Base-by-base conservation (phyloP, 768 basidiomycete species). In the Pleurotus pulmonarius region DNA sequence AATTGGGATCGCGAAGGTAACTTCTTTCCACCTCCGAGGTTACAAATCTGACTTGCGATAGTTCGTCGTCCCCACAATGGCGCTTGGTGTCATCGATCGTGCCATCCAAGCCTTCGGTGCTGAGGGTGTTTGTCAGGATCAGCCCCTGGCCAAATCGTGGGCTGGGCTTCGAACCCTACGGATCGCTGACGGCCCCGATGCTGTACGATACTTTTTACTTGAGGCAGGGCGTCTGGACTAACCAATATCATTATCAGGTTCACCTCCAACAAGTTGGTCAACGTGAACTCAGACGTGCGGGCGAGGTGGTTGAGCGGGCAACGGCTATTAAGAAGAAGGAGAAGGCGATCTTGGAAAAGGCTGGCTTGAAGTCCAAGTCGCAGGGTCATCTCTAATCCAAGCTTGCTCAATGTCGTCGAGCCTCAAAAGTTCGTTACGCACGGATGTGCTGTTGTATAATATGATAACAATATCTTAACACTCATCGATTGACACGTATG, bases 231-330 rank as follows among this genome's bases (percentile, higher is more conserved):
- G 26, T 8, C 49, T 13, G 16, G 9, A 15, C 44, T 43, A 41
- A 70, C 41, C 58, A 16, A 52, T 3, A 52, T 51, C 47, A 15
- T 20, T 24, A 11, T 39, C 55, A 92, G 81, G 92, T 97, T 2
- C 95, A 98, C 72, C 88, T 97, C 51, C 93, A 95, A 69, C 95
- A 98, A 73, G 90, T 98, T 44, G 96, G 95, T 7, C 88, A 88
- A 65, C 77, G 86, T 45, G 96, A 98, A 72, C 76, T 98, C 61
- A 89, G 82, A 73, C 85, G 92, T 22, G 92, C 86, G 1, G 81
- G 82, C 0, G 77, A 59, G 11, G 72, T 97, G 3, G 77, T 70
- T 22, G 75, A 80, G 65, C 83, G 80, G 58, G 72, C 79, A 4
- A 74, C 73, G 11, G 84, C 83, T 58, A 65, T 79, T 45, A 81